These are phyloP conservation scores for Colletotrichum limetticola DNA, from an alignment of 2,329 filamentous ascomycete genomes.

Conservation along the genomic window DNA sequence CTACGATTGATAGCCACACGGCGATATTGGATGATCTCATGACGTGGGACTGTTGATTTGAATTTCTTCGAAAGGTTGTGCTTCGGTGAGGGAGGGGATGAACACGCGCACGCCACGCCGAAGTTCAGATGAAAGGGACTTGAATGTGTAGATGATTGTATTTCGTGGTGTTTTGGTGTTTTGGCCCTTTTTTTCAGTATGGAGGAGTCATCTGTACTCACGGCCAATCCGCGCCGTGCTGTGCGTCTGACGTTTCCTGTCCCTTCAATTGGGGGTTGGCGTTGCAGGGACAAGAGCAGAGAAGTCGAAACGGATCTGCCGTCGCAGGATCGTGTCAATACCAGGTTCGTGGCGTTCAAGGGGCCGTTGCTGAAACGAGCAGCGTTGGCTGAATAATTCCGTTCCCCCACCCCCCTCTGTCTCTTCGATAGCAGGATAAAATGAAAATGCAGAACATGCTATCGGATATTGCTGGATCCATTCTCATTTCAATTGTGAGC, in stretches of 20 bases:
- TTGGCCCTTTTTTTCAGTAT: background rate
- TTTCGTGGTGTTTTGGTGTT: background rate
- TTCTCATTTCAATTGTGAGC: no score
- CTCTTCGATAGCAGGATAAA: no score
- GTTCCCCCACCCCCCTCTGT: no score
- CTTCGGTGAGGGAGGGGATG: no score
- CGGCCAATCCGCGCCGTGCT: background rate
- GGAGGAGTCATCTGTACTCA: background rate
- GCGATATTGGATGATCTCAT: constrained; percentile 27
- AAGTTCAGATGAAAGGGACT: constrained; percentile 9
- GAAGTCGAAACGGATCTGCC: constrained; percentile 27
- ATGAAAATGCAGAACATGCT: no score
- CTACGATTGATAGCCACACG: constrained; percentile 21
- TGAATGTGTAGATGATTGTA: background rate
- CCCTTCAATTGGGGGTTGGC: background rate
- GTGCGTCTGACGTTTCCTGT: background rate
- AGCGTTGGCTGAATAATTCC: background rate
- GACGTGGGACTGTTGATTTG: no score
- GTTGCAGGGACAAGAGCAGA: background rate
- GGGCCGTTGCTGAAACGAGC: background rate
- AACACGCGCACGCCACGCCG: background rate
- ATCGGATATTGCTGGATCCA: no score
- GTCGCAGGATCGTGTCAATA: constrained; percentile 32
- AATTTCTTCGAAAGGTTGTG: background rate
- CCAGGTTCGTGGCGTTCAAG: background rate